A percentile compares a stretch with the other conserved stretches of the same genome.
These are phyloP conservation scores for Neurospora sp. DNA, from an alignment of 495 filamentous ascomycete genomes.

Conservation along the genomic window DNA sequence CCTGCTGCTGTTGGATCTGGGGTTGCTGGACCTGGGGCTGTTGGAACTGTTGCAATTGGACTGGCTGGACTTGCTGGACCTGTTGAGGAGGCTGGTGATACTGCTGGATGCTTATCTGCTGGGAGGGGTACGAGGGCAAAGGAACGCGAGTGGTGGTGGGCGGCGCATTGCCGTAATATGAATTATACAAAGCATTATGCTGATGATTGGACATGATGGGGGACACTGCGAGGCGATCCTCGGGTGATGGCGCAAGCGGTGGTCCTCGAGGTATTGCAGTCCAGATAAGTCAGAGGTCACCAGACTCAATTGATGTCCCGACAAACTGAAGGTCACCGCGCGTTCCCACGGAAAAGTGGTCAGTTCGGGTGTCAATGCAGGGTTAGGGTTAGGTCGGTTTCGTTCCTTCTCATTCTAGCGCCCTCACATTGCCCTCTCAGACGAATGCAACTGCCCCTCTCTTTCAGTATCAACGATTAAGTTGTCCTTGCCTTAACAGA, in stretches of 20 bases:
- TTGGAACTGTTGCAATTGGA: background rate
- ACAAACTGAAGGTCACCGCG: background rate
- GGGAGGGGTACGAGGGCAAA: background rate
- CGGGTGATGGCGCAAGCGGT: background rate
- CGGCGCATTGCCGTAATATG: background rate
- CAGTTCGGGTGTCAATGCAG: background rate
- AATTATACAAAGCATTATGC: background rate
- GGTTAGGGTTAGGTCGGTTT: background rate
- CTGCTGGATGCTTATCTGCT: background rate
- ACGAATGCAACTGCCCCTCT: background rate
- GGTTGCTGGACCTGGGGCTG: background rate
- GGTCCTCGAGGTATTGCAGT: background rate
- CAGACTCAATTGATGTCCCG: background rate
- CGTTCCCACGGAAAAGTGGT: background rate
- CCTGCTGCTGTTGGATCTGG: background rate
- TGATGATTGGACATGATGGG: background rate
- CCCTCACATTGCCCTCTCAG: background rate
- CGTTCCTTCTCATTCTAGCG: background rate
- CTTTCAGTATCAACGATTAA: background rate
- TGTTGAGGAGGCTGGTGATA: background rate
- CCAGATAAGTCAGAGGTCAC: background rate
- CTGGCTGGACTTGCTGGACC: background rate
- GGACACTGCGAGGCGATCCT: background rate
- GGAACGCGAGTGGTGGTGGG: background rate
- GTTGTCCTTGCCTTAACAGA: too few species aligned